phyloP scores from a whole-genome alignment of 805 yeast genomes.

The Kazachstania viticola region DNA sequence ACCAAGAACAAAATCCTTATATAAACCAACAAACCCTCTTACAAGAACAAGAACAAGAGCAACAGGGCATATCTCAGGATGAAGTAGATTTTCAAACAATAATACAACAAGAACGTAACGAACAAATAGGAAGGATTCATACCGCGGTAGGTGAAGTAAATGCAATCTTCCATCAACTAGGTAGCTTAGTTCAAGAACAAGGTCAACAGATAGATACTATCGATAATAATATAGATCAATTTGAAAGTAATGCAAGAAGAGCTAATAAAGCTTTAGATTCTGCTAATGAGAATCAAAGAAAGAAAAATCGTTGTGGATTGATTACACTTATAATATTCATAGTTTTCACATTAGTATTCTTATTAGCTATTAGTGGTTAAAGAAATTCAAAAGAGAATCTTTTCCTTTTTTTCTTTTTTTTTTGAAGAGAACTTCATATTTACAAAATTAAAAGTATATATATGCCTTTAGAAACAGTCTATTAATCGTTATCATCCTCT shows the following conservation, averaged over 20 bases:
- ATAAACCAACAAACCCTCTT: conserved; percentile 25
- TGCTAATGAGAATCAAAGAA: conserved; percentile 66
- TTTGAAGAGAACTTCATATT: too few relatives aligned
- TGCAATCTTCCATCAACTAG: conserved; percentile 72
- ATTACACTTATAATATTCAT: conserved; percentile 47
- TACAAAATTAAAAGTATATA: too few relatives aligned
- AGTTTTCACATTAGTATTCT: conserved; percentile 45
- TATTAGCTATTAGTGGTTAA: conserved; percentile 34
- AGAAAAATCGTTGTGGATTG: conserved; percentile 64
- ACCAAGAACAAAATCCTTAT: neutral
- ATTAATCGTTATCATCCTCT: too few relatives aligned
- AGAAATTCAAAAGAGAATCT: too few relatives aligned
- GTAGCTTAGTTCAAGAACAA: conserved; percentile 69
- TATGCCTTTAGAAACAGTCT: too few relatives aligned
- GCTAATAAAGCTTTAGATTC: conserved; percentile 60
- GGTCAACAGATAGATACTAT: conserved; percentile 76
- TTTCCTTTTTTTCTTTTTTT: too few relatives aligned
- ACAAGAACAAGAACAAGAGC: conserved; percentile 27
- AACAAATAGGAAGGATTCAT: conserved; percentile 60
- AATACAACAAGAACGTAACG: conserved; percentile 59
- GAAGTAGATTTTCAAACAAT: conserved; percentile 54
- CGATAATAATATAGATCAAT: conserved; percentile 61
- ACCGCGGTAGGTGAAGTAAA: conserved; percentile 78
- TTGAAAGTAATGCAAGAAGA: conserved; percentile 51
- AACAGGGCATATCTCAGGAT: conserved; percentile 31